These are phyloP conservation scores for Syzygium syzygioides DNA, from an alignment of 441 rosid species.

Conservation along the genomic window DNA sequence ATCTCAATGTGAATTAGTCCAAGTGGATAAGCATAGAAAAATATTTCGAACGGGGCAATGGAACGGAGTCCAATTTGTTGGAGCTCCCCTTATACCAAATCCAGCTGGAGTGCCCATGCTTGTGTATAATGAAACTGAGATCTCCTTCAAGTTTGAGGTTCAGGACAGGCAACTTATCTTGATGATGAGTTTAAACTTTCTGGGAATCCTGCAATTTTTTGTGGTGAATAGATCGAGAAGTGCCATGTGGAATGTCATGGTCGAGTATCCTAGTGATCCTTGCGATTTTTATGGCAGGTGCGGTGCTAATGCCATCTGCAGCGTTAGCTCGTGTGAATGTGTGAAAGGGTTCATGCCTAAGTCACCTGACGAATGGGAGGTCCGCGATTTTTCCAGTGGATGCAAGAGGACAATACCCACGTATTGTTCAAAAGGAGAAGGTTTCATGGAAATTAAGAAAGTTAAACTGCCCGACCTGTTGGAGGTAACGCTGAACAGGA, in stretches of 20 bases:
- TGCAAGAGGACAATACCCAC: not conserved
- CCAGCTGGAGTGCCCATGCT: rapidly evolving
- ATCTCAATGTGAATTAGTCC: not conserved
- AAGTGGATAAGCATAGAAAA: not conserved
- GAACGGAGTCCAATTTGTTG: not conserved
- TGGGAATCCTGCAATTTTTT: not conserved
- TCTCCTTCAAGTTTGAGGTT: not conserved
- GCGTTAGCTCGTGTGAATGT: rapidly evolving
- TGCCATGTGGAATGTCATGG: rapidly evolving
- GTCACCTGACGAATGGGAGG: not conserved
- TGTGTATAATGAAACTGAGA: not conserved
- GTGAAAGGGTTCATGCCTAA: not conserved
- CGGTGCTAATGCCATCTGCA: not conserved
- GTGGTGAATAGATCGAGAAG: not conserved
- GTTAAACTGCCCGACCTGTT: not conserved
- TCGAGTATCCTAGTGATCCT: not conserved
- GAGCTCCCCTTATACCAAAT: too few relatives aligned
- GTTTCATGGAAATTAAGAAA: not conserved
- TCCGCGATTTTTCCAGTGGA: not conserved
- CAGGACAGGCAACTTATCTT: not conserved
- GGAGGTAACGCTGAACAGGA: not conserved
- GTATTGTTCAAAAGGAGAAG: not conserved
- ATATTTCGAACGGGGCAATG: not conserved
- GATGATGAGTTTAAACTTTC: rapidly evolving
- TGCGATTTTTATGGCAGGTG: not conserved